Conservation (phyloP, 2,329 filamentous ascomycete genomes). For the Aspergillus neotritici region DNA sequence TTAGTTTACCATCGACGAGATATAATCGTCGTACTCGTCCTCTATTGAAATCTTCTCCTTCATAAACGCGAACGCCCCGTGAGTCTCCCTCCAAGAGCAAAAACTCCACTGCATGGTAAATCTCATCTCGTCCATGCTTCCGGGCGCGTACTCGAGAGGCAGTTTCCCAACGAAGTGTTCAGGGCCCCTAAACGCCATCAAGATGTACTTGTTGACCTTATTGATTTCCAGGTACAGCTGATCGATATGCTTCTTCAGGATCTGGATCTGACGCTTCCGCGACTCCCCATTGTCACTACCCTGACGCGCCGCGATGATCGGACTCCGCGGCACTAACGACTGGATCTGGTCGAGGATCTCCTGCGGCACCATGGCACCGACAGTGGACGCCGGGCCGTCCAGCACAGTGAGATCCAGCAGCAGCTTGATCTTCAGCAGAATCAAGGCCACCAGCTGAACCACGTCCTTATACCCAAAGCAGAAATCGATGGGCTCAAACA, state of each 20-base stretch:
- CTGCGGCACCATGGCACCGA: conserved; percentile 15
- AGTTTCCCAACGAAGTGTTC: too few species aligned
- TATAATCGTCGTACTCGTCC: too few species aligned
- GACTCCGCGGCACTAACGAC: conserved; percentile 15
- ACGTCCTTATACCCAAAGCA: conserved; percentile 13
- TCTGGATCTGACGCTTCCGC: conserved; percentile 11
- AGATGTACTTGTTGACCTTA: background rate
- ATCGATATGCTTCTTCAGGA: conserved; percentile 21
- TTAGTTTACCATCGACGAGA: too few species aligned
- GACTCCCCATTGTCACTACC: conserved; percentile 13
- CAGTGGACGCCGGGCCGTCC: conserved; percentile 12
- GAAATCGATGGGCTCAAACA: conserved; percentile 33
- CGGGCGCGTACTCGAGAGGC: too few species aligned
- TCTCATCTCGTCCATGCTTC: too few species aligned
- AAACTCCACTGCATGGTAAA: too few species aligned
- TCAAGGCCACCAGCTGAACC: conserved; percentile 19
- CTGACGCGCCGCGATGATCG: conserved; percentile 16
- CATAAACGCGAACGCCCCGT: too few species aligned
- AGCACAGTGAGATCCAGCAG: conserved; percentile 28
- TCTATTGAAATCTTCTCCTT: too few species aligned
- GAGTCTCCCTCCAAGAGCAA: too few species aligned
- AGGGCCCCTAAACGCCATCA: too few species aligned
- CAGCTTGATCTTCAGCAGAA: conserved; percentile 35
- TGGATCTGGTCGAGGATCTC: conserved; percentile 26
- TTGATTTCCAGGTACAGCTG: conserved; percentile 16